Percentiles rank a stretch among this genome's conserved stretches.
Evolutionary conservation across 495 filamentous ascomycete genomes (phyloP).

Genomic region (Talaromyces proteolyticus): DNA sequence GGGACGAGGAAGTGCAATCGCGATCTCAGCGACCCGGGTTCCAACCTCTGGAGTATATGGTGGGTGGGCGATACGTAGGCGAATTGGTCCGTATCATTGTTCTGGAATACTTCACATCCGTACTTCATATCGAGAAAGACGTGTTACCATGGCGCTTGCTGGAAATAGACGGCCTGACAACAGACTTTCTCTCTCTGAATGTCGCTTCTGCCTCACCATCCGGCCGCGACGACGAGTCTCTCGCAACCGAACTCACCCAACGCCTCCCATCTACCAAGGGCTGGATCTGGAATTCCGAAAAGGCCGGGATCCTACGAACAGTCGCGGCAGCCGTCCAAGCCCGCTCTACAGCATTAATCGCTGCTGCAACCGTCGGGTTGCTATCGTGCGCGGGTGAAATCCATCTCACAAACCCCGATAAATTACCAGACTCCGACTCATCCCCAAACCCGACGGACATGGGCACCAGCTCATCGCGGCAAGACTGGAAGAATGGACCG

Average conservation of each 20-base stretch:
- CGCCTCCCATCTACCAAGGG: slow-evolving; percentile 34
- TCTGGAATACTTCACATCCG: slow-evolving; percentile 49
- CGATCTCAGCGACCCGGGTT: slow-evolving; percentile 62
- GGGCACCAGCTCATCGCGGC: slow-evolving; percentile 6
- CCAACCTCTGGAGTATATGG: slow-evolving; percentile 79
- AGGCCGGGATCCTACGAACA: slow-evolving; percentile 42
- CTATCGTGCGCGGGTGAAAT: slow-evolving; percentile 58
- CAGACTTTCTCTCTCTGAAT: slow-evolving; percentile 58
- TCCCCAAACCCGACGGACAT: too few relatives aligned
- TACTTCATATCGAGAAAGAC: slow-evolving; percentile 15
- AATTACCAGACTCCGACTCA: too few relatives aligned
- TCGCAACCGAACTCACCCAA: slow-evolving; percentile 37
- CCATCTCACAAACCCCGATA: slow-evolving; percentile 12
- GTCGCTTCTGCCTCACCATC: slow-evolving; percentile 31
- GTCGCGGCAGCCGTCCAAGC: slow-evolving; percentile 55
- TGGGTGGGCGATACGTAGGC: slow-evolving; percentile 67
- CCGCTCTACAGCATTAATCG: slow-evolving; percentile 58
- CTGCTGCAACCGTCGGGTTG: slow-evolving; percentile 59
- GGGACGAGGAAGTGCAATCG: slow-evolving; percentile 58
- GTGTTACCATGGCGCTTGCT: slow-evolving; percentile 42
- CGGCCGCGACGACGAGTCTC: slow-evolving; percentile 14
- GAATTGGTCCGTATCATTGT: slow-evolving; percentile 64
- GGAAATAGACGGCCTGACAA: slow-evolving; percentile 52
- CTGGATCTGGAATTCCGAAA: slow-evolving; percentile 52
- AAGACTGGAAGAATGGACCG: slow-evolving; percentile 21